Conservation (phyloP, 1,139 yeast species). For the Yamadazyma atlantica region DNA sequence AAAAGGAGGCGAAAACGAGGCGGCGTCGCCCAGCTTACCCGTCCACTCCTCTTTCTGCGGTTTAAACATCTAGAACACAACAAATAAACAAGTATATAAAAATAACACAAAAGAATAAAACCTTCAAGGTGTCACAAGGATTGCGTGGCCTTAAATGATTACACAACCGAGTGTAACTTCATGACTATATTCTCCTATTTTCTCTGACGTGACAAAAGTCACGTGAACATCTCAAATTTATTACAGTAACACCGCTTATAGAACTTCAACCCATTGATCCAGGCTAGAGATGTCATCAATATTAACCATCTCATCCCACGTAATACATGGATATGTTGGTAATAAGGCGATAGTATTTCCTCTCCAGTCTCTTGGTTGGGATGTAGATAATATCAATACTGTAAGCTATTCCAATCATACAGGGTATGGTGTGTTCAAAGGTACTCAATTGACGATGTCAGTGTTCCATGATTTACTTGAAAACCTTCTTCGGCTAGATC, state of each 20-base stretch:
- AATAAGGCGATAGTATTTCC: conserved; percentile 81
- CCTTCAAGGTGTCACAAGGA: too few relatives aligned
- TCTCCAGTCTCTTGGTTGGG: conserved; percentile 76
- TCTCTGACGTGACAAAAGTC: not conserved
- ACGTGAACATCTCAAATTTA: not conserved
- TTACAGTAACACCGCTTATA: not conserved
- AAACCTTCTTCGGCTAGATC: conserved; percentile 17
- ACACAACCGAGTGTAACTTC: too few relatives aligned
- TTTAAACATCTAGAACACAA: too few relatives aligned
- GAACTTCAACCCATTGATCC: not conserved
- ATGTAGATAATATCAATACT: conserved; percentile 77
- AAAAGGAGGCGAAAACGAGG: too few relatives aligned
- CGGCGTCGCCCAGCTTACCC: too few relatives aligned
- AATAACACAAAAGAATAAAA: too few relatives aligned
- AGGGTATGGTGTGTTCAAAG: conserved; percentile 56
- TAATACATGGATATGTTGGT: conserved; percentile 86
- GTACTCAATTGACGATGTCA: conserved; percentile 2
- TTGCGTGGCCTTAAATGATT: too few relatives aligned
- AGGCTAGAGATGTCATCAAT: not conserved
- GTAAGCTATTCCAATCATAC: conserved; percentile 84
- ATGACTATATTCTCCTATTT: too few relatives aligned
- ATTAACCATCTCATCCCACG: conserved; percentile 71
- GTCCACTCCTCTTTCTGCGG: too few relatives aligned
- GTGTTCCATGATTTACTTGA: conserved; percentile 8
- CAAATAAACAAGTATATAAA: too few relatives aligned